Evolutionary conservation across 2,329 filamentous ascomycete genomes (phyloP).

Genomic region (Emergomyces orientalis): DNA sequence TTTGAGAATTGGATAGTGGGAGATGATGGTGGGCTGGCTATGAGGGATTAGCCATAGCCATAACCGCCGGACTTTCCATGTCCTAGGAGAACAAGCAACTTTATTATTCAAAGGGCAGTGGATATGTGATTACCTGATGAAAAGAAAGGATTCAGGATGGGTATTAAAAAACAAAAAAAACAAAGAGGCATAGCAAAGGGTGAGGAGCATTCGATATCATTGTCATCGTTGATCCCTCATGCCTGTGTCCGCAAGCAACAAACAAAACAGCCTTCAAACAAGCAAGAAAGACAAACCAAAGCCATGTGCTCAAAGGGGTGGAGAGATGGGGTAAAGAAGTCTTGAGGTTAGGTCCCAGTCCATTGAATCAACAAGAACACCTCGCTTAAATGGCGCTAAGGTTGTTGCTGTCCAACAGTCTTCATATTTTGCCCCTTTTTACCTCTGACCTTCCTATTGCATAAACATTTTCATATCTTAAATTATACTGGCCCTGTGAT

Average conservation of each 20-base stretch:
- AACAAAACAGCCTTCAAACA: neutral
- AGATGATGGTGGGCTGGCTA: neutral
- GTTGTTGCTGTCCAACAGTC: neutral
- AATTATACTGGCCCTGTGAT: neutral
- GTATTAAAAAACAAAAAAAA: neutral
- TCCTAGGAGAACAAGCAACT: neutral
- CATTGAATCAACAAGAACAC: conserved; percentile 1
- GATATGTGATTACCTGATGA: neutral
- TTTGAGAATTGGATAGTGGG: neutral
- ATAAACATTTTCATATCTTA: neutral
- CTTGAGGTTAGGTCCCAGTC: neutral
- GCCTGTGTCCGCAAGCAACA: neutral
- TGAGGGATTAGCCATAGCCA: neutral
- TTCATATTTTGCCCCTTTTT: neutral
- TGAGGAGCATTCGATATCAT: neutral
- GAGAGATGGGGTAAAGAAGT: neutral
- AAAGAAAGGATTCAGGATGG: neutral
- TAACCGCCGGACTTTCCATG: neutral
- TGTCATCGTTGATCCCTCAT: neutral
- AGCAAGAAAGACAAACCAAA: neutral
- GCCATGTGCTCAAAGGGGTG: neutral
- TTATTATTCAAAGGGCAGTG: neutral
- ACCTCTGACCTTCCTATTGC: neutral
- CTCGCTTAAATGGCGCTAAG: conserved; percentile 4
- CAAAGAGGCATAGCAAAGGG: neutral